A percentile compares a stretch with the other conserved stretches of the same genome.
These are phyloP conservation scores for Corymbia maculata DNA, from an alignment of 345 rosid species.

Conservation along the genomic window DNA sequence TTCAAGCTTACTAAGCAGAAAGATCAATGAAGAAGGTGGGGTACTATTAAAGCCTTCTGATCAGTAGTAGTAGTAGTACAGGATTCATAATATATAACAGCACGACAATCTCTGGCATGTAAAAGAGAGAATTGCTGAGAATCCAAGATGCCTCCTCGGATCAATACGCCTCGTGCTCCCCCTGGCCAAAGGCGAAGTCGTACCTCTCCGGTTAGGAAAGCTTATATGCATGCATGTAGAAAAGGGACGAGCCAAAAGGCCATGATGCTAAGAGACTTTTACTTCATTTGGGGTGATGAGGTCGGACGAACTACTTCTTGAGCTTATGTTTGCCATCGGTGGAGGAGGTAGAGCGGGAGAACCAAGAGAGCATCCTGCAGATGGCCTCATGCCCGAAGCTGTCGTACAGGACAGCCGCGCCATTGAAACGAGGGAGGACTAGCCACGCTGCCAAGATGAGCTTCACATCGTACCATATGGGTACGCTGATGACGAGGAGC, in stretches of 20 bases:
- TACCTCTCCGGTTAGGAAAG: not conserved
- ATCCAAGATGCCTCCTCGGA: not conserved
- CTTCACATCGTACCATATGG: slow-evolving; percentile 33
- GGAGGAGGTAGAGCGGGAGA: not conserved
- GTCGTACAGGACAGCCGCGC: slow-evolving; percentile 32
- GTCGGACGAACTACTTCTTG: not conserved
- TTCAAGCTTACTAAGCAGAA: not conserved
- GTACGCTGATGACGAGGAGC: slow-evolving; percentile 9
- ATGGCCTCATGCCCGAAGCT: slow-evolving; percentile 8
- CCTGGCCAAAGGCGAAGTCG: not conserved
- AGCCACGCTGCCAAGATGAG: slow-evolving; percentile 26
- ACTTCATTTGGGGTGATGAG: slow-evolving; percentile 1
- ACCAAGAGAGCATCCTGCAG: not conserved
- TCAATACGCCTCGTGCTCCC: not conserved
- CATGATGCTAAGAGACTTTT: not conserved
- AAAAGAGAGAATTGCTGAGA: not conserved
- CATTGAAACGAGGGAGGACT: slow-evolving; percentile 36
- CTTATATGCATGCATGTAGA: not conserved
- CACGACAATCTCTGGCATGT: not conserved
- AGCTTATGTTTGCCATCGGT: not conserved
- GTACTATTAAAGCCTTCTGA: not conserved
- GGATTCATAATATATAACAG: not conserved
- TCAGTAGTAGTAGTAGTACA: not conserved
- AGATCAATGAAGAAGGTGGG: not conserved
- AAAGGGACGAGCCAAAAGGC: not conserved